Conservation (phyloP, 2,329 filamentous ascomycete species). For the Fusarium devonianum region DNA sequence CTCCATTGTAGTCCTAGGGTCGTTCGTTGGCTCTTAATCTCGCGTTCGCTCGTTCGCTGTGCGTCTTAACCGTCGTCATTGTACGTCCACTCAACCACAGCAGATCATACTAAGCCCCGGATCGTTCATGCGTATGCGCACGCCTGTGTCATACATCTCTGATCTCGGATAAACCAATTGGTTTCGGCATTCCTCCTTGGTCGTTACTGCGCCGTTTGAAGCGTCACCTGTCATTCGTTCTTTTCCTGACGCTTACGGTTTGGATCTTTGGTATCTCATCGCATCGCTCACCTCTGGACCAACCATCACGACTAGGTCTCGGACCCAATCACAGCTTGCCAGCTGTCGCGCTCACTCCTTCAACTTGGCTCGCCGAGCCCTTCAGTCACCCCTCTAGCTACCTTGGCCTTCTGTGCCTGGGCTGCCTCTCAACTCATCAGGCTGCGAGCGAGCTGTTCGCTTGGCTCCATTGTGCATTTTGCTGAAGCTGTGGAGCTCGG, state of each 20-base stretch:
- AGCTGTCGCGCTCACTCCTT: slow-evolving; percentile 45
- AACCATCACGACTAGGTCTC: slow-evolving; percentile 34
- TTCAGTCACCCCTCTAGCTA: slow-evolving; percentile 27
- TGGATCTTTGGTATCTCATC: slow-evolving; percentile 36
- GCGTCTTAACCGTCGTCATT: slow-evolving; percentile 29
- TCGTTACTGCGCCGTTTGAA: slow-evolving; percentile 26
- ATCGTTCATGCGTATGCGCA: slow-evolving; percentile 33
- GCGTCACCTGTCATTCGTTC: slow-evolving; percentile 40
- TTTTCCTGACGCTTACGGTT: slow-evolving; percentile 29
- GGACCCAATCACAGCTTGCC: slow-evolving; percentile 47
- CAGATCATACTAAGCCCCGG: slow-evolving; percentile 24
- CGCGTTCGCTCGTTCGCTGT: slow-evolving; percentile 22
- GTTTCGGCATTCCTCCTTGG: slow-evolving; percentile 24
- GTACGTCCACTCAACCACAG: slow-evolving; percentile 25
- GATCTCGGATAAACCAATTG: slow-evolving; percentile 37
- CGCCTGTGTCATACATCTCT: slow-evolving; percentile 25
- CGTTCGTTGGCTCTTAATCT: slow-evolving; percentile 30
- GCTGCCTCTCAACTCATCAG: slow-evolving; percentile 40
- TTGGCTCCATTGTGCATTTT: slow-evolving; percentile 31
- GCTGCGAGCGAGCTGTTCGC: slow-evolving; percentile 39
- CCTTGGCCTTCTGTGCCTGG: slow-evolving; percentile 12
- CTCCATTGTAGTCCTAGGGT: slow-evolving; percentile 30
- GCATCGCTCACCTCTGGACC: slow-evolving; percentile 31
- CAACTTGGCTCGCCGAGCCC: slow-evolving; percentile 34
- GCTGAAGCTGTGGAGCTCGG: slow-evolving; percentile 40